Conservation (phyloP, 2,329 filamentous ascomycete genomes). For the Sporothrix phasma region DNA sequence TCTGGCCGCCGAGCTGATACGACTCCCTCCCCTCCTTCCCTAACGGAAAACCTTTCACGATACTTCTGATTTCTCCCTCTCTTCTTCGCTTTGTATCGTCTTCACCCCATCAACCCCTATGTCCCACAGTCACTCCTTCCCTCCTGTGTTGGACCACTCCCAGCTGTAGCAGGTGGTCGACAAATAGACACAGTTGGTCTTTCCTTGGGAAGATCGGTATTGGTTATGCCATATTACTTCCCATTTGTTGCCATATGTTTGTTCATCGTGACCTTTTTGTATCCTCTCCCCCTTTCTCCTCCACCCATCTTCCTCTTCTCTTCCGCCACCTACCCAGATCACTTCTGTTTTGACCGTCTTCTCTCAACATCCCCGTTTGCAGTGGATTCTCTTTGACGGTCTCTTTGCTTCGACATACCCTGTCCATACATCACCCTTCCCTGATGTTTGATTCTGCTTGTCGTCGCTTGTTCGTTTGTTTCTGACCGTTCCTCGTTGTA, state of each 20-base stretch:
- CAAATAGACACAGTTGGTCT: conserved; percentile 9
- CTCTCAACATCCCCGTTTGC: too few species aligned
- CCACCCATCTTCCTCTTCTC: too few species aligned
- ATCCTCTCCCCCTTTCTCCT: background rate
- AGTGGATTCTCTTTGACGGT: background rate
- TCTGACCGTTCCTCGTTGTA: background rate
- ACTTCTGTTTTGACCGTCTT: background rate
- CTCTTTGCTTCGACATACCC: background rate
- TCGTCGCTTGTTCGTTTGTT: background rate
- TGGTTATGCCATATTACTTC: background rate
- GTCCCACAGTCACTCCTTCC: background rate
- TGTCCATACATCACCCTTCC: background rate
- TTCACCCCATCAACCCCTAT: background rate
- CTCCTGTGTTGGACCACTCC: background rate
- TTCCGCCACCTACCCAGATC: background rate
- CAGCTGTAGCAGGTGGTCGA: background rate
- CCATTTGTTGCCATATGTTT: conserved; percentile 2
- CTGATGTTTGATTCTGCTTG: background rate
- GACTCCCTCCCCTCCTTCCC: background rate
- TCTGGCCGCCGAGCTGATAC: background rate
- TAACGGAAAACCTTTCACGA: background rate
- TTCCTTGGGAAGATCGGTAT: conserved; percentile 8
- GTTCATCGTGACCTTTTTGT: background rate
- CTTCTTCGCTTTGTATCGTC: background rate
- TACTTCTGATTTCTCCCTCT: background rate